Conservation (phyloP, 2,329 filamentous ascomycete species). For the Diaporthe sp. region DNA sequence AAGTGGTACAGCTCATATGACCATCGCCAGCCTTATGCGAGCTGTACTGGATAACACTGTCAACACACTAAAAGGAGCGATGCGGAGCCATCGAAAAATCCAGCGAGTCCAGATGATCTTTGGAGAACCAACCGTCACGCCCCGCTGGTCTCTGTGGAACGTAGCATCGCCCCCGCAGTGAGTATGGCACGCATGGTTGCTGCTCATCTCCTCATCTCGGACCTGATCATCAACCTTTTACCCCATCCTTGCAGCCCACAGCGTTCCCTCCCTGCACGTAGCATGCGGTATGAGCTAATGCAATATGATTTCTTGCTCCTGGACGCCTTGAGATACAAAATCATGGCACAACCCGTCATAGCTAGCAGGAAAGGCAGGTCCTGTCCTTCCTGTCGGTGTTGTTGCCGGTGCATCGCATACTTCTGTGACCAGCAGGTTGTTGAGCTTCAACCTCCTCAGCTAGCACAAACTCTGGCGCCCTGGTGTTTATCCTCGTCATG, state of each 20-base stretch:
- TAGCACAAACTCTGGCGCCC: not conserved
- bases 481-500: not conserved
- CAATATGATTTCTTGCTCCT: not conserved
- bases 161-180: conserved; percentile 18
- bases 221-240: conserved; percentile 21
- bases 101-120: not conserved
- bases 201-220: conserved; percentile 16
- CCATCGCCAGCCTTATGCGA: not conserved
- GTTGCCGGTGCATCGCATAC: not conserved
- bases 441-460: not conserved
- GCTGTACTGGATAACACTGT: not conserved
- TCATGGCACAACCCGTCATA: not conserved
- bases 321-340: not conserved
- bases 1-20: not conserved
- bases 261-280: not conserved
- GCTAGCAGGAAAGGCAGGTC: not conserved
- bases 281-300: conserved; percentile 17
- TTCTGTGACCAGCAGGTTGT: not conserved
- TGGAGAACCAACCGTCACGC: not conserved
- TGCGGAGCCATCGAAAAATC: not conserved
- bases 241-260: conserved; percentile 10
- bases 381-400: not conserved
- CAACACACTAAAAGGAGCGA: not conserved
- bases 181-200: not conserved
- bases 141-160: conserved; percentile 4